Base-by-base conservation (phyloP, 208 protist genomes). In the Porcisia hertigi region DNA sequence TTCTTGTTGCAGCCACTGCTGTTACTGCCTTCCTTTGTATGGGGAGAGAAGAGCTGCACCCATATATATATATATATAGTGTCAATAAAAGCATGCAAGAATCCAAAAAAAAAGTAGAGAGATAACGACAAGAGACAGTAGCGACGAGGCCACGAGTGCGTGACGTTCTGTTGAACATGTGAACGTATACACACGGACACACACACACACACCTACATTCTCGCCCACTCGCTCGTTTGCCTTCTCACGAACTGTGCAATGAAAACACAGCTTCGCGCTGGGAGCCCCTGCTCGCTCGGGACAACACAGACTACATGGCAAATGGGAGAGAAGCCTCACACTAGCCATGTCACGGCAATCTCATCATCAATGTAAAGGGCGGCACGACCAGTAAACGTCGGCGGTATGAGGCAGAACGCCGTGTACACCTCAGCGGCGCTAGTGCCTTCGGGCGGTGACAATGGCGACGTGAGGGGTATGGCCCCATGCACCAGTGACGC, bases 291-390 rank as follows among this genome's bases (percentile, higher is more conserved):
- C 16, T 3, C 63, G 18, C 16, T 67, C 14, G 63, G 41, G 41
- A 36, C 41, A 47, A 43, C 63, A 23, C 63, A 30, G 39, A 36
- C 39, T 52, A 49, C 63, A n/a, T 16, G 23, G 7, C 63, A 36
- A 49, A 16, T 30, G 30, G 30, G 63, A 25, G 47, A 43, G 23
- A 36, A 30, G 30, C 30, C 11, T 67, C 63, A 67, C 18, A 82
- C 45, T 0, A 62, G 36, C 76, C 74, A 86, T 34, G 80, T 80
- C 73, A 77, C 80, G 18, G 73, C 80, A 6, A 79, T 65, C 63
- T 76, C 75, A 34, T 62, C 80, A 39, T 84, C 75, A 34, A 84
- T 80, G 34, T 75, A 69, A 57, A 84, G 75, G 47, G 75, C 62
- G 2, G 80, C 80, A 45, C 66, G 58, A 7, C 80, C 80, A 47